phyloP scores from a whole-genome alignment of 805 yeast species.

The Ogataea nakhonphanomensis region DNA sequence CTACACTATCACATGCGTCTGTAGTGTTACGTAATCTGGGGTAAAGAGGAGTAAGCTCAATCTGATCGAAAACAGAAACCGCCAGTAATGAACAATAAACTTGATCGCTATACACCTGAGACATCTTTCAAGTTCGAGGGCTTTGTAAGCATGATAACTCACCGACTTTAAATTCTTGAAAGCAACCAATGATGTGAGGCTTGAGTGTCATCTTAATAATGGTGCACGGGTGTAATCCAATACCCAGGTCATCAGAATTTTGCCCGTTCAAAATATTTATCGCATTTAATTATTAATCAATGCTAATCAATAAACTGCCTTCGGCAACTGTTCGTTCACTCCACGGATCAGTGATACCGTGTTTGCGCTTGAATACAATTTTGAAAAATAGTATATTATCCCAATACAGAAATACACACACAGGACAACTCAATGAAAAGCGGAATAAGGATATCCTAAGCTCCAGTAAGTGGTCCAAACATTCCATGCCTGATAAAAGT shows the following conservation, averaged over 20 bases:
- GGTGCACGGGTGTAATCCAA: slow-evolving; percentile 5
- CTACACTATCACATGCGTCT: slow-evolving; percentile 6
- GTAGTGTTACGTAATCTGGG: slow-evolving; percentile 7
- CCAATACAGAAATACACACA: slow-evolving; percentile 8
- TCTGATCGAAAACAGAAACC: no score
- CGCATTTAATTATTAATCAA: background rate
- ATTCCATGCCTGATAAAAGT: slow-evolving; percentile 23
- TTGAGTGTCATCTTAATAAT: no score
- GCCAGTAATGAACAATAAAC: no score
- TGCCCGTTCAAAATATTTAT: no score
- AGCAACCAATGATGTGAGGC: no score
- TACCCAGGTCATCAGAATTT: no score
- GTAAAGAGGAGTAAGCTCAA: slow-evolving; percentile 3
- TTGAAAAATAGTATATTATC: background rate
- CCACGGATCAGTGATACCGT: no score
- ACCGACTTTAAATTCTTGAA: no score
- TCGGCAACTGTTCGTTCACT: background rate
- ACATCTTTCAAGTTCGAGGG: no score
- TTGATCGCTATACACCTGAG: no score
- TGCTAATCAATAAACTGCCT: slow-evolving; percentile 3
- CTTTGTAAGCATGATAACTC: no score
- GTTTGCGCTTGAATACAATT: no score
- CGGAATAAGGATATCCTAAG: slow-evolving; percentile 5
- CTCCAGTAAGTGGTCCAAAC: slow-evolving; percentile 30
- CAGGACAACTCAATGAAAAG: slow-evolving; percentile 10